These are phyloP conservation scores for Trichoderma guizhouense DNA, from an alignment of 2,329 filamentous ascomycete genomes.

Conservation along the genomic window DNA sequence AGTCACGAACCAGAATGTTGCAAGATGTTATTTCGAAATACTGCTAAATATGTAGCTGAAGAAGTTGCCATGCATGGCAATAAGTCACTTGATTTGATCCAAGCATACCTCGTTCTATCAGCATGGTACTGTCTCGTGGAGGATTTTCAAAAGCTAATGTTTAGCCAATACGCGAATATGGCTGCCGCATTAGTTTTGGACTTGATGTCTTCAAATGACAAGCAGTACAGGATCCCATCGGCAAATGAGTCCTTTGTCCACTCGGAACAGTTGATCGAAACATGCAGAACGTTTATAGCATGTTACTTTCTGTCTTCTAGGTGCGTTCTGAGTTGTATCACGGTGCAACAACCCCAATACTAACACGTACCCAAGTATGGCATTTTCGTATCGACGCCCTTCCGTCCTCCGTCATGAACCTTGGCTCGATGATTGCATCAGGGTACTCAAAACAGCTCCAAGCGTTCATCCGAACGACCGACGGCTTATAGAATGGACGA, in stretches of 20 bases:
- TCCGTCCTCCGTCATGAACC: not conserved
- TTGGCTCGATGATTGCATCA: not conserved
- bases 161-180: slow-evolving; percentile 21
- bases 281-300: not conserved
- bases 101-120: slow-evolving; percentile 19
- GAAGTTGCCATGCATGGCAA: slow-evolving; percentile 19
- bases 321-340: not conserved
- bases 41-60: slow-evolving; percentile 18
- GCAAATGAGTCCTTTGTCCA: not conserved
- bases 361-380: not conserved
- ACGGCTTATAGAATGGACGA: not conserved
- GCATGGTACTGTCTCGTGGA: slow-evolving; percentile 21
- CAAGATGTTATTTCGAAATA: slow-evolving; percentile 17
- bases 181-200: slow-evolving; percentile 23
- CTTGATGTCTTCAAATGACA: slow-evolving; percentile 20
- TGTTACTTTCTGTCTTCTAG: not conserved
- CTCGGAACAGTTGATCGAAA: not conserved
- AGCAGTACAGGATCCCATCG: not conserved
- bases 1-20: slow-evolving; percentile 13
- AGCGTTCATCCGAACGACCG: not conserved
- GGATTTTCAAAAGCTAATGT: slow-evolving; percentile 21
- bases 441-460: not conserved
- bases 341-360: not conserved
- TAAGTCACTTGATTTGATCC: slow-evolving; percentile 22
- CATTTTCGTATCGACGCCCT: not conserved